Conservation (phyloP, 345 rosid genomes). For the Pugionium cornutum region DNA sequence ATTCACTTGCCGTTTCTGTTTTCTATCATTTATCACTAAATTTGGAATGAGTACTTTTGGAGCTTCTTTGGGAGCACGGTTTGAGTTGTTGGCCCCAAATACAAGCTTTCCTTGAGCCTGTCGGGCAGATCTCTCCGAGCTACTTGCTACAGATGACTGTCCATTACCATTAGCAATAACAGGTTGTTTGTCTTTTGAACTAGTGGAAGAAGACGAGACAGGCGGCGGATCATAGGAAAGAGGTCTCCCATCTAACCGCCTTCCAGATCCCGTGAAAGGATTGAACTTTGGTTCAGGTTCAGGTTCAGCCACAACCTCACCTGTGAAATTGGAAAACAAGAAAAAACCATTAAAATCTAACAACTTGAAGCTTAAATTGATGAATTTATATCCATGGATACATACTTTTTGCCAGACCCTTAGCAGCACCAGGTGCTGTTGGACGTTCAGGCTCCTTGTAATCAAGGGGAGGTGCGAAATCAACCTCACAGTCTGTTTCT, state of each 20-base stretch:
- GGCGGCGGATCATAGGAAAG: constrained; percentile 60
- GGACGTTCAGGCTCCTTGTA: constrained; percentile 75
- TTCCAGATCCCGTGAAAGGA: constrained; percentile 77
- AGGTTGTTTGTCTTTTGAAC: constrained; percentile 51
- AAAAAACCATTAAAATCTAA: constrained; percentile 1
- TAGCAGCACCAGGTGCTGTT: constrained; percentile 43
- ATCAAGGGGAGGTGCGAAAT: constrained; percentile 92
- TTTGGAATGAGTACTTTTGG: constrained; percentile 48
- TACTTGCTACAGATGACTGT: constrained; percentile 47
- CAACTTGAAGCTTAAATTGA: not conserved
- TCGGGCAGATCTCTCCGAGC: constrained; percentile 47
- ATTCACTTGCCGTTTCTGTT: not conserved
- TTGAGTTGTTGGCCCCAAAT: constrained; percentile 58
- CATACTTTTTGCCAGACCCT: constrained; percentile 56
- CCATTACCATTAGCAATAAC: constrained; percentile 50
- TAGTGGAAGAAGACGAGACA: constrained; percentile 47
- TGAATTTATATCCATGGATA: too few species aligned
- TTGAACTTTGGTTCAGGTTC: constrained; percentile 64
- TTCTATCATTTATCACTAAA: not conserved
- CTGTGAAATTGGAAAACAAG: constrained; percentile 43
- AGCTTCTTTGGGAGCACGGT: constrained; percentile 56
- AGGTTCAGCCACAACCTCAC: constrained; percentile 54
- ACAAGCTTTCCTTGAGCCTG: constrained; percentile 95
- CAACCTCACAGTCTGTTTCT: constrained; percentile 96
- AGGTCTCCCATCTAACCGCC: constrained; percentile 93